A percentile compares a stretch with the other conserved stretches of the same genome.
Conservation (phyloP, 1,139 yeast species). For the Suhomyces guaymorum region DNA sequence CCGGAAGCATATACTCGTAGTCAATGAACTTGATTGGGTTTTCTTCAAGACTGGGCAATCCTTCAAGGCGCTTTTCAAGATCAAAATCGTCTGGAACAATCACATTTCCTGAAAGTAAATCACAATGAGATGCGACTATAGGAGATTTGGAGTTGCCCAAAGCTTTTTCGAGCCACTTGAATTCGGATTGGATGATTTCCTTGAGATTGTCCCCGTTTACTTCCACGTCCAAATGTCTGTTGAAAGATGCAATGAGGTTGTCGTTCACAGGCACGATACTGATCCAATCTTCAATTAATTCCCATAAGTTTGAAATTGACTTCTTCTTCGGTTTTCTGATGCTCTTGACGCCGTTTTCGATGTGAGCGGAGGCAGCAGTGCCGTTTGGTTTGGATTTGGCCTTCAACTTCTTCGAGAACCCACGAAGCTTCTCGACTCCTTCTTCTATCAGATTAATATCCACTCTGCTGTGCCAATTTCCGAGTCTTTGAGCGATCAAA, state of each 20-base stretch:
- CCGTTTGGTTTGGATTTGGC: slow-evolving; percentile 12
- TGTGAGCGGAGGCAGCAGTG: not conserved
- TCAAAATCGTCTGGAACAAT: slow-evolving; percentile 52
- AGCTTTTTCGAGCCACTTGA: slow-evolving; percentile 52
- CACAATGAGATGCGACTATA: slow-evolving; percentile 68
- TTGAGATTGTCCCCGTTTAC: slow-evolving; percentile 35
- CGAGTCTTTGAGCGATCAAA: slow-evolving; percentile 65
- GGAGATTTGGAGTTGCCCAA: slow-evolving; percentile 49
- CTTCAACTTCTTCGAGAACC: slow-evolving; percentile 32
- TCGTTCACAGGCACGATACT: slow-evolving; percentile 54
- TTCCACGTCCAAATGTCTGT: slow-evolving; percentile 26
- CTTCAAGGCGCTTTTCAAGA: slow-evolving; percentile 11
- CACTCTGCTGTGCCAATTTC: slow-evolving; percentile 65
- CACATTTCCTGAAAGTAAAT: slow-evolving; percentile 70
- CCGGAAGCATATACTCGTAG: slow-evolving; percentile 78
- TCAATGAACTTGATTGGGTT: slow-evolving; percentile 70
- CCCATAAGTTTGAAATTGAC: slow-evolving; percentile 56
- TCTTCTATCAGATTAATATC: slow-evolving; percentile 48
- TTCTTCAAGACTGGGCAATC: slow-evolving; percentile 29
- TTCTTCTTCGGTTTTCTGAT: slow-evolving; percentile 27
- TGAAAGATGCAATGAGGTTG: slow-evolving; percentile 44
- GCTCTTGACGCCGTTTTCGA: slow-evolving; percentile 12
- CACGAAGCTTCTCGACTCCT: slow-evolving; percentile 49
- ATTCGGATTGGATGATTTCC: slow-evolving; percentile 47
- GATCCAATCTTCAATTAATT: slow-evolving; percentile 62